Conservation (phyloP, 2,329 filamentous ascomycete genomes). For the Paracoccidioides lutzii region DNA sequence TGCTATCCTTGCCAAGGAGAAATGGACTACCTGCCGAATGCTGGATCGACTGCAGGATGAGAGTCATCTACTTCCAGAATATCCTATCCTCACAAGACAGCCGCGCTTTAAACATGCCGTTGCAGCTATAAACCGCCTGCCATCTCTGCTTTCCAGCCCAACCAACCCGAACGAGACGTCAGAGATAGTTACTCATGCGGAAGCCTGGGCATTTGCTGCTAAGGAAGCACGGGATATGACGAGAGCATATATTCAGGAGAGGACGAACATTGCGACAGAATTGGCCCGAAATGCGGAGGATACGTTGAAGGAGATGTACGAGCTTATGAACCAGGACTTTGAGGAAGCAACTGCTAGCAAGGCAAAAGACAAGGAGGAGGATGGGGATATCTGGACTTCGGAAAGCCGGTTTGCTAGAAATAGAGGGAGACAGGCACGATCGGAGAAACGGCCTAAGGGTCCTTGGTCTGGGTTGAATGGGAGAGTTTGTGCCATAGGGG, state of each 20-base stretch:
- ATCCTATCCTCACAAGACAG: conserved; percentile 25
- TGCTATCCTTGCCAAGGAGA: conserved; percentile 27
- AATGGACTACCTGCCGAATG: conserved; percentile 22
- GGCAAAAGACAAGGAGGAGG: conserved; percentile 10
- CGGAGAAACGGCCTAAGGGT: conserved; percentile 18
- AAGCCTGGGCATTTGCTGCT: conserved; percentile 31
- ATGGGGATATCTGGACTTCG: conserved; percentile 20
- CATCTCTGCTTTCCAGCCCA: conserved; percentile 4
- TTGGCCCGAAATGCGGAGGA: conserved; percentile 18
- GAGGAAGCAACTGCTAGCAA: conserved; percentile 14
- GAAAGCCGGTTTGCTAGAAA: conserved; percentile 17
- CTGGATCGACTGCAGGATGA: conserved; percentile 31
- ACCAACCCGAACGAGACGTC: conserved; percentile 16
- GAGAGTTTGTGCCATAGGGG: conserved; percentile 16
- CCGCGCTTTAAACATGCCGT: conserved; percentile 24
- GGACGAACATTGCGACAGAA: conserved; percentile 21
- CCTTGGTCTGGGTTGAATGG: conserved; percentile 29
- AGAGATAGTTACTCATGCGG: conserved; percentile 22
- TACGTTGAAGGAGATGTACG: conserved; percentile 22
- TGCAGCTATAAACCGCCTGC: conserved; percentile 17
- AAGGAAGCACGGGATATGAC: conserved; percentile 20
- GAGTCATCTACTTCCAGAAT: conserved; percentile 32
- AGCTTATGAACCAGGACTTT: conserved; percentile 23
- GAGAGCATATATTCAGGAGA: conserved; percentile 23
- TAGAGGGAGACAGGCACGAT: conserved; percentile 10